These are phyloP conservation scores for Euphorbia schlechtendalii DNA, from an alignment of 441 rosid species.

Conservation along the genomic window DNA sequence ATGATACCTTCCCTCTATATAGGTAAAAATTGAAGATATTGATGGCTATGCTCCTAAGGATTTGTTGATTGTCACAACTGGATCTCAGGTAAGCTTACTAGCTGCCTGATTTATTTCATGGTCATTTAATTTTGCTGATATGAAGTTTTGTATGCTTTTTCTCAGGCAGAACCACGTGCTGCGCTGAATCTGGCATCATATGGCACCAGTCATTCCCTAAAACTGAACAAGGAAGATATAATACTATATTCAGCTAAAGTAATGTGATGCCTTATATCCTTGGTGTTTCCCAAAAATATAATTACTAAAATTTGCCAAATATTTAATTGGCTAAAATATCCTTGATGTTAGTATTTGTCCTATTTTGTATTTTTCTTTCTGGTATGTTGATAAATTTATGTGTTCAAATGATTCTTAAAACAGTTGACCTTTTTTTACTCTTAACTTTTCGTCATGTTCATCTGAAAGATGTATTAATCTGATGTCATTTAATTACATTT, in stretches of 20 bases:
- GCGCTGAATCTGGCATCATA: slow-evolving; percentile 94
- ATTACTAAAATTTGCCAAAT: not conserved
- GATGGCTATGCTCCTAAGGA: slow-evolving; percentile 93
- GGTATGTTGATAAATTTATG: not conserved
- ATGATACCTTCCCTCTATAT: slow-evolving; percentile 16
- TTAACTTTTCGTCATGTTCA: not conserved
- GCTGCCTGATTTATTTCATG: slow-evolving; percentile 11
- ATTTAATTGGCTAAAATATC: no score
- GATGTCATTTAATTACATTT: not conserved
- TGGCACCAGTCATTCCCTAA: slow-evolving; percentile 85
- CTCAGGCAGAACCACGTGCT: slow-evolving; percentile 99
- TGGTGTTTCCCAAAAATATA: not conserved
- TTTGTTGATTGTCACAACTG: slow-evolving; percentile 88
- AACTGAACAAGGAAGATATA: slow-evolving; percentile 73
- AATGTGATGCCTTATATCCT: slow-evolving; percentile 13
- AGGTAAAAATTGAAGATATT: slow-evolving; percentile 94
- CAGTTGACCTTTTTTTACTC: not conserved
- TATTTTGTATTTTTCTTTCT: not conserved
- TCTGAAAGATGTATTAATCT: not conserved
- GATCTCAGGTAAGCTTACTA: slow-evolving; percentile 77
- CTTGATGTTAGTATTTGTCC: no score
- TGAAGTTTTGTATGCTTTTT: slow-evolving; percentile 25
- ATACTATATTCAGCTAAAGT: slow-evolving; percentile 95
- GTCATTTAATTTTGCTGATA: slow-evolving; percentile 19
- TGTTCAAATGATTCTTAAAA: not conserved